phyloP scores from a whole-genome alignment of 2,329 filamentous ascomycete species.

The Fusarium napiforme region DNA sequence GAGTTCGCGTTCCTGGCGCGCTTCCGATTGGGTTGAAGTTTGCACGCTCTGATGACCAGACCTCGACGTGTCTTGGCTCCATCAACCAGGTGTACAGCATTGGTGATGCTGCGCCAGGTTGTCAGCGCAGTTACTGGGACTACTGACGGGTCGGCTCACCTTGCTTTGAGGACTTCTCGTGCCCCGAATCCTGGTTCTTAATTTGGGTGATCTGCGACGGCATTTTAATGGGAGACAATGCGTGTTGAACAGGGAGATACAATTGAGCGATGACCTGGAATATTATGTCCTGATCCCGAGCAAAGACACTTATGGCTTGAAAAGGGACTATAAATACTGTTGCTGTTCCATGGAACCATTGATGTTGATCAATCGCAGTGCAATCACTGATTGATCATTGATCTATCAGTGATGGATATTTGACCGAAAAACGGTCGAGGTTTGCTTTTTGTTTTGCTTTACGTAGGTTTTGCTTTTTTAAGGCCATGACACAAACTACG shows the following conservation, averaged over 20 bases:
- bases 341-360: fast-evolving
- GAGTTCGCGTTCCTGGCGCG: fast-evolving
- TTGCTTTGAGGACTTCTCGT: background rate
- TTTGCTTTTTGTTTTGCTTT: background rate
- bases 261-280: fast-evolving
- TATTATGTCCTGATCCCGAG: background rate
- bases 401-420: background rate
- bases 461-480: too few species aligned
- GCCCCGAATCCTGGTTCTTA: fast-evolving
- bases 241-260: background rate
- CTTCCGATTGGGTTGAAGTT: background rate
- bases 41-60: background rate
- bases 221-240: background rate
- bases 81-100: fast-evolving
- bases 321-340: background rate
- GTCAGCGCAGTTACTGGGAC: background rate
- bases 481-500: background rate
- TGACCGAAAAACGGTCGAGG: background rate
- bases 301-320: background rate
- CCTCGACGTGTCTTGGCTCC: background rate
- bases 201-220: background rate
- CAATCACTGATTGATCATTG: background rate
- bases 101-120: background rate
- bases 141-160: background rate
- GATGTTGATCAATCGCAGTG: background rate